Evolutionary conservation across 108 stramenopile species (phyloP), one percentile per base, ranked within the genome.

Genomic region (Mayamaea pseudoterrestris): DNA sequence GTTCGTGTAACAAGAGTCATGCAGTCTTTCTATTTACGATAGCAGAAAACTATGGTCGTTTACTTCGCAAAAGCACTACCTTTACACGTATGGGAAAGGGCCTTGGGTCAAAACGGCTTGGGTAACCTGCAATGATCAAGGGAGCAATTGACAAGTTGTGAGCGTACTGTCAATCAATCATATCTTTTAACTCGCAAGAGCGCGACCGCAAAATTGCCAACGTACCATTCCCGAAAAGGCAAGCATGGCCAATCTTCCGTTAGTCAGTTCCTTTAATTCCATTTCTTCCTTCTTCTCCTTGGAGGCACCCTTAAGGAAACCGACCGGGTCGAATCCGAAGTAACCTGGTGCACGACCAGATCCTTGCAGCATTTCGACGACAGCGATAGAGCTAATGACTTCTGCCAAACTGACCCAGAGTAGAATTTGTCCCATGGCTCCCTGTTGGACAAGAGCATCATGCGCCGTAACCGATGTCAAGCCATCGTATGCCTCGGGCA

Each of bases 331-430:
- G 51, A 90, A 77, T 29, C 86, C 90, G 47, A 93, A 85, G 66
- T 97, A 85, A 48, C 96, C 93, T n/a, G 96, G 90, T 20, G 59
- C 71, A 29, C 90, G 80, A 58, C 90, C 95, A 49, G 83, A 89
- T 36, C 92, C 93, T 55, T 87, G 51, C 34, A 93, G 71, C 81
- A 89, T 93, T 73, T 93, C 78, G 16, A 68, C 58, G 27, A 87
- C 60, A 54, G 74, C 82, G 39, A 90, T 61, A 56, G 72, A 72
- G 31, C 60, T 48, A 31, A 72, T 55, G 57, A 69, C 62, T 63
- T 92, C 90, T n/a, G 64, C 66, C 14, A 93, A 43, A 53, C 56
- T 64, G 47, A 78, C 55, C 75, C 74, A 85, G 27, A 93, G 51
- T 41, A 83, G 60, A 40, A 89, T 59, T 30, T 88, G 76, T 26